Evolutionary conservation across 1,284 basidiomycete species (phyloP), one percentile per base, ranked within the genome.

Genomic region (Marasmius tenuissimus): DNA sequence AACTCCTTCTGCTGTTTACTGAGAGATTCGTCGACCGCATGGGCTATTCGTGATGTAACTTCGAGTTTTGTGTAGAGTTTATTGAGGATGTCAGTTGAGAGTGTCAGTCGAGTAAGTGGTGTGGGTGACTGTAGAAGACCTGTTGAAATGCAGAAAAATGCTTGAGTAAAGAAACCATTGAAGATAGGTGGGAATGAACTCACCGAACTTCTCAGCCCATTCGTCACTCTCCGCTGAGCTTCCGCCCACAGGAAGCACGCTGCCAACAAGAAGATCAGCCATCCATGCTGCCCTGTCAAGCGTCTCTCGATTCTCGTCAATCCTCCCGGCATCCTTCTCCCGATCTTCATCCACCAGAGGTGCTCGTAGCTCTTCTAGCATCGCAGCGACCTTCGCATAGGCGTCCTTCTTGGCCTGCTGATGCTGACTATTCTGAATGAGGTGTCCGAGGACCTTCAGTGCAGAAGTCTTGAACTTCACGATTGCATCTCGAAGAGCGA

Each of bases 1-100:
- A 88, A 88, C 64, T 92, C 91, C 68, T 92, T 92, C 75, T 93
- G 91, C 67, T 92, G 91, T 63, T 90, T 91, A 34, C 88, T 89
- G 14, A 92, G 81, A 0, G 85, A 86, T 71, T 92, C 91, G 65
- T 91, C 88, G 12, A 93, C 86, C n/a, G 88, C 86, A 35, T 83
- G 82, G 2, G 88, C 86, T 57, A 93, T 91, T 77, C 91, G 91
- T 71, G 85, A 85, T 11, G 87, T 84, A 0, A 92, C 88, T 72
- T 93, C 91, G 14, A 86, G 85, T 39, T 93, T 91, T 33, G 88
- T 88, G 4, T 85, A 77, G 58, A 88, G 86, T 68, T 91, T 92
- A 53, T 85, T 73, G 69, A 92, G 88, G 16, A 92, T 80, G 58
- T 84, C 80, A 3, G 87, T 86, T 0, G 89, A 87, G 35, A 84